Evolutionary conservation across 1,284 basidiomycete genomes (phyloP).

Genomic region (Takashimella koratensis): DNA sequence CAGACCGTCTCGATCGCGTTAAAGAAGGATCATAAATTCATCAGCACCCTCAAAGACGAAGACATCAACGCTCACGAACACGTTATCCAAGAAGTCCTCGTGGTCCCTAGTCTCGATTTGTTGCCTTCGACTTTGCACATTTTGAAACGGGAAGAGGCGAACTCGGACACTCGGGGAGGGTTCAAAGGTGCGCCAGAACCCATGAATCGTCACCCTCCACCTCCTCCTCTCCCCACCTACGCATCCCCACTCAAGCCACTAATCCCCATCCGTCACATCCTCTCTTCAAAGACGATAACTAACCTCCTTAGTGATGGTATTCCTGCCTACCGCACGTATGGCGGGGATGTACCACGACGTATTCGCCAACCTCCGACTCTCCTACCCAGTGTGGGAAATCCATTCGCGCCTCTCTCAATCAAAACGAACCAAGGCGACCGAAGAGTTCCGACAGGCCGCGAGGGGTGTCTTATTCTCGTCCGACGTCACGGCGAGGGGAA

Average conservation of each 20-base stretch:
- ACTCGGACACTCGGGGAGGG: constrained; percentile 21
- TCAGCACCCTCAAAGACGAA: constrained; percentile 60
- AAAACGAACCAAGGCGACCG: constrained; percentile 53
- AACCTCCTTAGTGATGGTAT: constrained; percentile 54
- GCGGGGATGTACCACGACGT: constrained; percentile 58
- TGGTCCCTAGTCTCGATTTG: constrained; percentile 52
- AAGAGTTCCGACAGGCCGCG: constrained; percentile 55
- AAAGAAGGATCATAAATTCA: constrained; percentile 56
- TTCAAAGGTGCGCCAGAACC: constrained; percentile 48
- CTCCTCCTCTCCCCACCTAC: no score
- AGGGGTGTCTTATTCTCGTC: constrained; percentile 53
- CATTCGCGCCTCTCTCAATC: constrained; percentile 44
- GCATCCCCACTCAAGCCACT: no score
- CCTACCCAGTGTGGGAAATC: constrained; percentile 40
- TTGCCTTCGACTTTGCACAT: constrained; percentile 51
- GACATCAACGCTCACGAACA: constrained; percentile 66
- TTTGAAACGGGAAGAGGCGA: constrained; percentile 42
- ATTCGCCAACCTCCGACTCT: constrained; percentile 38
- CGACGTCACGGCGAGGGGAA: constrained; percentile 55
- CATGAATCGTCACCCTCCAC: no score
- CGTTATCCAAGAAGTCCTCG: constrained; percentile 57
- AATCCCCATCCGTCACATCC: no score
- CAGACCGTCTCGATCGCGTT: constrained; percentile 55
- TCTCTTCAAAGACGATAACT: no score
- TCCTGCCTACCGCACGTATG: constrained; percentile 66